Conservation (phyloP, 164 flowering plant species). For the Paratinospora sagittata region DNA sequence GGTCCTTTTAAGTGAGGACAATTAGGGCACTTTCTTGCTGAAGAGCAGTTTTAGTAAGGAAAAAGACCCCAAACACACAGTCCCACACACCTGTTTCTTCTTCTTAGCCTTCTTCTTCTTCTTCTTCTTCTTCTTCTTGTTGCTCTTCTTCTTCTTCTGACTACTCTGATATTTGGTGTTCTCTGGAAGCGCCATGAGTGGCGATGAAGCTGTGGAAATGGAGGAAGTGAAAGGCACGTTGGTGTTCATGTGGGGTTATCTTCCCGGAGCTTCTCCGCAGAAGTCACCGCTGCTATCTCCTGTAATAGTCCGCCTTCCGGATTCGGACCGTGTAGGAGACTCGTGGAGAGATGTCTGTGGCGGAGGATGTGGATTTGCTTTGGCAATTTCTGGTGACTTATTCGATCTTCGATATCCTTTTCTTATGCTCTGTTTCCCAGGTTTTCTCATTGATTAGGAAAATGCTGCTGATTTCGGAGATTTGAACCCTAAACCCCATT, state of each 20-base stretch:
- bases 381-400: constrained; percentile 73
- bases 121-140: background rate
- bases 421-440: background rate
- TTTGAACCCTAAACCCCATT: background rate
- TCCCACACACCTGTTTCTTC: background rate
- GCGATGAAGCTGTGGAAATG: constrained; percentile 18
- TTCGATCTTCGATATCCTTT: constrained; percentile 2
- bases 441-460: background rate
- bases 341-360: constrained; percentile 85
- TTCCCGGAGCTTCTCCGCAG: constrained; percentile 86
- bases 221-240: constrained; percentile 22
- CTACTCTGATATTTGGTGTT: too few relatives aligned
- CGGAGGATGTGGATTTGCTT: constrained; percentile 96
- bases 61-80: background rate
- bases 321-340: constrained; percentile 19
- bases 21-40: constrained; percentile 1
- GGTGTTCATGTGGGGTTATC: constrained; percentile 91
- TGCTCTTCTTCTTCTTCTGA: background rate
- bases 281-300: constrained; percentile 80
- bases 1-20: constrained; percentile 6
- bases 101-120: background rate
- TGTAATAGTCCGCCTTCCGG: constrained; percentile 41
- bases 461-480: constrained; percentile 5
- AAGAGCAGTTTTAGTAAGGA: background rate
- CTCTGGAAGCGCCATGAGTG: constrained; percentile 14